phyloP scores from a whole-genome alignment of 352 stramenopile species.

The Pythium sp. region DNA sequence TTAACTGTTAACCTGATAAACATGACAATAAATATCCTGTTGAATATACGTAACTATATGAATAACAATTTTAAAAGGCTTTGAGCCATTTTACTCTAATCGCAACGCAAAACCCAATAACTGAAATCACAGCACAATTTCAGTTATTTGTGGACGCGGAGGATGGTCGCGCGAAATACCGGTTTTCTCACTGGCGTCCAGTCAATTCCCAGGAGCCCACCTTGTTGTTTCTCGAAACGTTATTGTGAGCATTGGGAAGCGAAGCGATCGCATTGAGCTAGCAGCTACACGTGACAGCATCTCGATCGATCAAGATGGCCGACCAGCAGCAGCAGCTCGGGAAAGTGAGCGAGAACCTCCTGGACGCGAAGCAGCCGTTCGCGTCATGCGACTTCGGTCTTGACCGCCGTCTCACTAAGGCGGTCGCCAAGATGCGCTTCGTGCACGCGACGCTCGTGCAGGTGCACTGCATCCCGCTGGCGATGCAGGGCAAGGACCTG shows the following conservation, averaged over 20 bases:
- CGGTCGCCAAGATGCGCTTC: conserved; percentile 91
- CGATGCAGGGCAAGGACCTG: conserved; percentile 92
- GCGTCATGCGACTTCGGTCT: conserved; percentile 85
- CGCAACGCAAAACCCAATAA: too few species aligned
- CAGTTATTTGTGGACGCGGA: not conserved
- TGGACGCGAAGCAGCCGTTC: conserved; percentile 82
- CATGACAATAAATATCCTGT: not conserved
- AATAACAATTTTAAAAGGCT: too few species aligned
- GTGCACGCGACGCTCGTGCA: conserved; percentile 94
- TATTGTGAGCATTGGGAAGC: conserved; percentile 5
- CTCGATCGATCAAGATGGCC: conserved; percentile 13
- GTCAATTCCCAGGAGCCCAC: conserved; percentile 10
- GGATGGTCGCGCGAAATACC: not conserved
- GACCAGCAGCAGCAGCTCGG: conserved; percentile 23
- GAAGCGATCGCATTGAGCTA: not conserved
- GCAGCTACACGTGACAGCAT: conserved; percentile 4
- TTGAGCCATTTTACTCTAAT: not conserved
- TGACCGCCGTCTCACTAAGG: conserved; percentile 91
- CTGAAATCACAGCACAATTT: not conserved
- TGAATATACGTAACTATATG: not conserved
- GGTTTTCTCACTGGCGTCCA: conserved; percentile 15
- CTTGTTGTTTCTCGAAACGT: conserved; percentile 7
- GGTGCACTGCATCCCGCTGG: conserved; percentile 92
- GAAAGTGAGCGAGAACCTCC: conserved; percentile 67
- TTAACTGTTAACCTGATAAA: not conserved